phyloP scores from a whole-genome alignment of 495 filamentous ascomycete species.

The Mytilinidion resinicola region DNA sequence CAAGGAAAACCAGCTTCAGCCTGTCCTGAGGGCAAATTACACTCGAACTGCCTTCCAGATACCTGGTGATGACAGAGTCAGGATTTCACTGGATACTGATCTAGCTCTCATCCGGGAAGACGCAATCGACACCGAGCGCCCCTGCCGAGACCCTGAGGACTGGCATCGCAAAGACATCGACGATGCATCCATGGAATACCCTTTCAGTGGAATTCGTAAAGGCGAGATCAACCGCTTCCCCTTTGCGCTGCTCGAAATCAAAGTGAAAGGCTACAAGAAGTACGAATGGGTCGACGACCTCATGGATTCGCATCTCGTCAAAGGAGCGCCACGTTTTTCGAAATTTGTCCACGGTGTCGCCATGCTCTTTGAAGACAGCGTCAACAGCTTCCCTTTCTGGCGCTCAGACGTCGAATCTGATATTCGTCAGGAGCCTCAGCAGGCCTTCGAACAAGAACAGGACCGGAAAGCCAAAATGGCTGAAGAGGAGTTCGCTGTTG shows the following conservation, averaged over 20 bases:
- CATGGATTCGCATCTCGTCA: constrained; percentile 86
- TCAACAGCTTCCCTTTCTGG: constrained; percentile 97
- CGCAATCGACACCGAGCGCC: constrained; percentile 69
- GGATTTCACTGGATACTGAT: constrained; percentile 88
- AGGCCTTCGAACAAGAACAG: constrained; percentile 87
- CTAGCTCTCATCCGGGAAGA: constrained; percentile 92
- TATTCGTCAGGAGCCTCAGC: constrained; percentile 85
- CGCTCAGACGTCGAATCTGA: constrained; percentile 82
- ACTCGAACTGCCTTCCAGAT: constrained; percentile 95
- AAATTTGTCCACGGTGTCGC: constrained; percentile 96
- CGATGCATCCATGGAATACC: constrained; percentile 70
- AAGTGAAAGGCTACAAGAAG: constrained; percentile 66
- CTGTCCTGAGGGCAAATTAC: constrained; percentile 86
- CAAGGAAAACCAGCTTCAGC: constrained; percentile 68
- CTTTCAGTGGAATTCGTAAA: constrained; percentile 75
- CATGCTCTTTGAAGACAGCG: constrained; percentile 85
- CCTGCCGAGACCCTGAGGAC: constrained; percentile 76
- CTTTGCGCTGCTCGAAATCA: constrained; percentile 87
- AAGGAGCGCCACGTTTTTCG: constrained; percentile 81
- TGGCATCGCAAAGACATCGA: constrained; percentile 95
- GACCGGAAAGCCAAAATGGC: constrained; percentile 68
- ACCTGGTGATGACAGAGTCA: constrained; percentile 81
- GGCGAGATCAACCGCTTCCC: constrained; percentile 92
- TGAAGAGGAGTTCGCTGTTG: constrained; percentile 82
- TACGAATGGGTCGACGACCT: constrained; percentile 86